A percentile compares a stretch with the other conserved stretches of the same genome.
phyloP scores from a whole-genome alignment of 345 rosid species.

The Populus nigra region DNA sequence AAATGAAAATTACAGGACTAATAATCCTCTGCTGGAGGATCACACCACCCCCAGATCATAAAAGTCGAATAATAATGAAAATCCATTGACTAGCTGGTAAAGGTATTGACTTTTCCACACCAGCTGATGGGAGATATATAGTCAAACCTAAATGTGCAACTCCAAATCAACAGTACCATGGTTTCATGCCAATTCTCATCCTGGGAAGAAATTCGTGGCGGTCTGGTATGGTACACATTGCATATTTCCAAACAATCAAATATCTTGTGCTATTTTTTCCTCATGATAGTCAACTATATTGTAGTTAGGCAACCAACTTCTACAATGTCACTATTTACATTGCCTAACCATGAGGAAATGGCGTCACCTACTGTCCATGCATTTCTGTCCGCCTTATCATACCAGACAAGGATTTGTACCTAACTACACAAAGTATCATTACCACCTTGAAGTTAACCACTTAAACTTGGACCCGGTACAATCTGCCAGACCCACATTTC shows the following conservation, averaged over 20 bases:
- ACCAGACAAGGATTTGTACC: not conserved
- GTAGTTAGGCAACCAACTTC: not conserved
- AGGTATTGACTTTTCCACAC: too few relatives aligned
- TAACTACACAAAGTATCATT: not conserved
- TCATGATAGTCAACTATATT: not conserved
- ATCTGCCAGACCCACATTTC: not conserved
- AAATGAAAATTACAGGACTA: too few relatives aligned
- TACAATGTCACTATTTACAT: not conserved
- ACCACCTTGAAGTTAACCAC: not conserved
- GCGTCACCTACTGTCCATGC: not conserved
- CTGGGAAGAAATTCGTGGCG: not conserved
- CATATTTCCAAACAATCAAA: not conserved
- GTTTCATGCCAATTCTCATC: not conserved
- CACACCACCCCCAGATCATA: too few relatives aligned
- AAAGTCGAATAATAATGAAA: too few relatives aligned
- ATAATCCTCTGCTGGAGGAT: too few relatives aligned
- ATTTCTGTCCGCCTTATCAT: not conserved
- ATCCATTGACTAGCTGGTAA: too few relatives aligned
- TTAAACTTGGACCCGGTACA: not conserved
- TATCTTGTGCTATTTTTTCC: not conserved
- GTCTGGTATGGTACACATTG: not conserved
- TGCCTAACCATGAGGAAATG: not conserved
- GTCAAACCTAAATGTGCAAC: too few relatives aligned
- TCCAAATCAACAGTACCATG: too few relatives aligned
- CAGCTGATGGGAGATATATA: too few relatives aligned